Conservation (phyloP, 169 alveolate species). For the Eimeria sp. region DNA sequence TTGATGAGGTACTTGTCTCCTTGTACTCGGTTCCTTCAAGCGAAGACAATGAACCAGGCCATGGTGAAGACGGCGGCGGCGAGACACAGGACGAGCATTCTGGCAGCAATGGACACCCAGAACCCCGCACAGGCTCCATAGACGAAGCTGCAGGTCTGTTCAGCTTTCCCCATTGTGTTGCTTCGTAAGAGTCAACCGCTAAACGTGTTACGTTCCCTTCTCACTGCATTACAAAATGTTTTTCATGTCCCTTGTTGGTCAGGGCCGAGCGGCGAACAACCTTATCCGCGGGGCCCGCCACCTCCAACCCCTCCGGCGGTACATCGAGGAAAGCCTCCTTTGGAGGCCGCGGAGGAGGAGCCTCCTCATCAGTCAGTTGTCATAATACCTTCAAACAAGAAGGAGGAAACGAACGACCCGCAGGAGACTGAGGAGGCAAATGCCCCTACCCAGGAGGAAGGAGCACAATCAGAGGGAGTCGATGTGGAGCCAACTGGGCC, state of each 20-base stretch:
- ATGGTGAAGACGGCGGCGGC: not conserved
- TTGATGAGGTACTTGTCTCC: slow-evolving; percentile 16
- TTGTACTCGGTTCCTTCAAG: slow-evolving; percentile 1
- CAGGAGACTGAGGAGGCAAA: not conserved
- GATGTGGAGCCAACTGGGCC: slow-evolving; percentile 2
- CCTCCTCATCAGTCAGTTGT: not conserved
- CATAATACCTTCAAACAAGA: not conserved
- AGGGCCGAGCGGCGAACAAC: not conserved
- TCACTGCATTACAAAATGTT: not conserved
- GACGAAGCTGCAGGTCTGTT: not conserved
- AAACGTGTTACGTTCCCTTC: not conserved
- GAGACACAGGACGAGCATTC: not conserved
- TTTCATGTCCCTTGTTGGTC: not conserved
- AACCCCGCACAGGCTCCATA: not conserved
- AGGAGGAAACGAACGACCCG: not conserved
- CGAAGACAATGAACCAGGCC: not conserved
- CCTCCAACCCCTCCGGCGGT: not conserved
- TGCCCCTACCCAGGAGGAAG: not conserved
- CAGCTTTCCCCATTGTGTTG: not conserved
- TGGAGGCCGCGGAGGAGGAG: not conserved
- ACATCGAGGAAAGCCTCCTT: not conserved
- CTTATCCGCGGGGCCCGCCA: slow-evolving; percentile 2
- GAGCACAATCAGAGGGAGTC: not conserved
- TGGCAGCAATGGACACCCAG: not conserved
- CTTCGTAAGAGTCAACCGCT: not conserved